Evolutionary conservation across 2,329 filamentous ascomycete genomes (phyloP).

Genomic region (Calonectria fujianensis): DNA sequence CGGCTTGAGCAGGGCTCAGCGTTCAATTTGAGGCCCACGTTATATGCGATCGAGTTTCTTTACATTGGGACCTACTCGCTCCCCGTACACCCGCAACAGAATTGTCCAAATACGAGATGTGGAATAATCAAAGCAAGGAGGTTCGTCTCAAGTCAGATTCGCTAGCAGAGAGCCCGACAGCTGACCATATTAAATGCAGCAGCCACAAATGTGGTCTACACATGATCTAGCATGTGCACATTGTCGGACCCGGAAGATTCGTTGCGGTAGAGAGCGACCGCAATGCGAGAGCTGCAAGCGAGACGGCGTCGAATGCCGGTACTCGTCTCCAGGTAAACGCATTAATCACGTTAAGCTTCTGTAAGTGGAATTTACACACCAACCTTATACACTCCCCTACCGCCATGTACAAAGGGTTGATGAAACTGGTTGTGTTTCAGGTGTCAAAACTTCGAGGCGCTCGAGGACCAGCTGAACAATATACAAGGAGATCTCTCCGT

Average conservation of each 20-base stretch:
- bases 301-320: constrained; percentile 55
- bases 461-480: constrained; percentile 53
- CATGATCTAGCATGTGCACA: constrained; percentile 55
- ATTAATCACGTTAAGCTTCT: constrained; percentile 56
- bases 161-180: neutral
- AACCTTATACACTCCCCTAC: constrained; percentile 23
- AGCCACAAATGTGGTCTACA: constrained; percentile 56
- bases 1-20: constrained; percentile 17
- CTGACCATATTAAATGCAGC: constrained; percentile 44
- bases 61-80: neutral
- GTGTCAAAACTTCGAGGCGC: constrained; percentile 55
- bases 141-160: constrained; percentile 41
- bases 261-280: constrained; percentile 54
- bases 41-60: constrained; percentile 34
- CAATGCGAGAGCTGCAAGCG: constrained; percentile 56
- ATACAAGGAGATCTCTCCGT: constrained; percentile 55
- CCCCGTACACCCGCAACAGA: neutral
- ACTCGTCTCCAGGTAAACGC: constrained; percentile 55
- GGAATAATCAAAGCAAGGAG: constrained; percentile 53
- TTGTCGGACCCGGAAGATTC: constrained; percentile 54
- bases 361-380: constrained; percentile 46
- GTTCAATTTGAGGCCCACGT: neutral
- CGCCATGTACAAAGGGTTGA: constrained; percentile 44
- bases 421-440: constrained; percentile 45
- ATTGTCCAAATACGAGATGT: constrained; percentile 44